phyloP scores from a whole-genome alignment of 2,329 filamentous ascomycete genomes.

The Alternaria burnsii region DNA sequence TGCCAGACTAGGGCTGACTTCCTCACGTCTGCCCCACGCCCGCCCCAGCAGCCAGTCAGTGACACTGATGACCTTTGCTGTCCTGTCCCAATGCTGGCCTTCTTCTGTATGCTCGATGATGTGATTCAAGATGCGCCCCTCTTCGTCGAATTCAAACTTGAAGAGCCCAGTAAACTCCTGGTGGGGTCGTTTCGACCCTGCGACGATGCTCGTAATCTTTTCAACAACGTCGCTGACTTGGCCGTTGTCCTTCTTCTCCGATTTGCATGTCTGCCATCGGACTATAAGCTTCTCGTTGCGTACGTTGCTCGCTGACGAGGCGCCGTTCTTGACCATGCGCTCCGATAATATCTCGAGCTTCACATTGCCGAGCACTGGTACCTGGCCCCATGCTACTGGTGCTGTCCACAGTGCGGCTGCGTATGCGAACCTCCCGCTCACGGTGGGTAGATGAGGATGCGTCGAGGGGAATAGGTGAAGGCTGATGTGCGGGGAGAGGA shows the following conservation, averaged over 20 bases:
- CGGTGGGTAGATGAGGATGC: constrained; percentile 88
- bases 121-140: constrained; percentile 84
- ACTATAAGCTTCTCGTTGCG: constrained; percentile 85
- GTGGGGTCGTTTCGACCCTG: constrained; percentile 53
- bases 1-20: constrained; percentile 55
- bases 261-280: constrained; percentile 79
- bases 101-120: constrained; percentile 95
- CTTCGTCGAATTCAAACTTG: constrained; percentile 91
- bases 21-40: constrained; percentile 64
- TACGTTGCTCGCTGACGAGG: constrained; percentile 48
- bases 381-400: constrained; percentile 91
- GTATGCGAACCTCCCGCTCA: constrained; percentile 89
- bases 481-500: constrained; percentile 68
- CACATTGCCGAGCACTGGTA: constrained; percentile 91
- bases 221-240: constrained; percentile 61
- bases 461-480: constrained; percentile 75
- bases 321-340: constrained; percentile 75
- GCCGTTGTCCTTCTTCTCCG: constrained; percentile 55
- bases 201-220: constrained; percentile 64
- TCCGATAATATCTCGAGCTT: constrained; percentile 87
- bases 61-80: constrained; percentile 84
- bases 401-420: constrained; percentile 95
- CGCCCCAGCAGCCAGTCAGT: constrained; percentile 94
- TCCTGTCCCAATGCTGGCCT: constrained; percentile 81
- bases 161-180: constrained; percentile 91